Percentiles rank a stretch among this genome's conserved stretches.
These are phyloP conservation scores for Perkinsus marinus DNA, from an alignment of 169 alveolate genomes.

Conservation along the genomic window DNA sequence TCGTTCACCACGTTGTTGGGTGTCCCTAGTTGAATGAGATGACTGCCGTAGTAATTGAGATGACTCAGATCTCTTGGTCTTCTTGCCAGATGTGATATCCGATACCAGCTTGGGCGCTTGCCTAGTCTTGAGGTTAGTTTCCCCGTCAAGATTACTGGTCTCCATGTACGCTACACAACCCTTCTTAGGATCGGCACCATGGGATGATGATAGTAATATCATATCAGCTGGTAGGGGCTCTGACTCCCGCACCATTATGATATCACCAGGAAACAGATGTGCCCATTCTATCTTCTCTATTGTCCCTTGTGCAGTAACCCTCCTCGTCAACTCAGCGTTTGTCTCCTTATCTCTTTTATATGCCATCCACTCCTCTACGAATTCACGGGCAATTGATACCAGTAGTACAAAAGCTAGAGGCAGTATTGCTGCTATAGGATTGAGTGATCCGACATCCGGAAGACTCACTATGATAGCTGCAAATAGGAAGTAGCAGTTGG, in stretches of 20 bases:
- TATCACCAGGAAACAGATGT: conserved; percentile 69
- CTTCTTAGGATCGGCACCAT: conserved; percentile 26
- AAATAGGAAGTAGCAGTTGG: neutral
- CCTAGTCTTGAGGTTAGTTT: conserved; percentile 67
- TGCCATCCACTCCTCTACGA: conserved; percentile 69
- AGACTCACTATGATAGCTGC: neutral
- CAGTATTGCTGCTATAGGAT: conserved; percentile 14
- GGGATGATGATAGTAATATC: conserved; percentile 56
- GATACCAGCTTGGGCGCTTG: neutral
- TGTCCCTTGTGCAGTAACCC: conserved; percentile 40
- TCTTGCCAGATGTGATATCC: neutral
- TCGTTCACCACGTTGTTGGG: too few species aligned
- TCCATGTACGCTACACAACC: conserved; percentile 69
- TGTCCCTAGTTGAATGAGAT: too few species aligned
- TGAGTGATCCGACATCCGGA: neutral
- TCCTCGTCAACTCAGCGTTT: conserved; percentile 50
- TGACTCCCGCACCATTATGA: conserved; percentile 60
- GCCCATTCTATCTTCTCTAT: conserved; percentile 49
- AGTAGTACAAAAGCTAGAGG: conserved; percentile 68
- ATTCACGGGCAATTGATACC: conserved; percentile 72
- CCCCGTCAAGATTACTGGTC: conserved; percentile 70
- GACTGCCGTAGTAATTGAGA: neutral
- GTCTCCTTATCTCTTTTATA: conserved; percentile 64
- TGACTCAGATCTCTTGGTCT: neutral
- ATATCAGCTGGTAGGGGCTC: conserved; percentile 79